Evolutionary conservation across 2,329 filamentous ascomycete species (phyloP).

Genomic region (Fusarium gaditjirri): DNA sequence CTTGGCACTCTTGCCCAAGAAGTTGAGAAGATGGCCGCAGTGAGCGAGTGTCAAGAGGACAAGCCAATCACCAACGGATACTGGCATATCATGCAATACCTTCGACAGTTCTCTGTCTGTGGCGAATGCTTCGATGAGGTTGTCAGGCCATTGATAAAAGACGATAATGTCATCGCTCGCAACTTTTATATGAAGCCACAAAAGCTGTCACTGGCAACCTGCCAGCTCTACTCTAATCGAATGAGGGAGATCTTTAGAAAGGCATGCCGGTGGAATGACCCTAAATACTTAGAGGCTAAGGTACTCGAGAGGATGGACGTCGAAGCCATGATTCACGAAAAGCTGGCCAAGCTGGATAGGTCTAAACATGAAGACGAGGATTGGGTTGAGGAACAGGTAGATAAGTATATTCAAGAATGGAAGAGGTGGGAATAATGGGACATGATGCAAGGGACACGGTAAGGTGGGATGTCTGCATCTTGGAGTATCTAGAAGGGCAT

Average conservation of each 20-base stretch:
- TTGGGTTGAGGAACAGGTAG: slow-evolving; percentile 57
- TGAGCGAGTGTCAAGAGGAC: slow-evolving; percentile 74
- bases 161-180: slow-evolving; percentile 65
- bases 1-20: slow-evolving; percentile 71
- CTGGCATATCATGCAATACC: slow-evolving; percentile 82
- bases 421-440: slow-evolving; percentile 63
- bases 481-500: slow-evolving; percentile 29
- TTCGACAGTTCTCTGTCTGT: slow-evolving; percentile 85
- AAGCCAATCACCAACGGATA: slow-evolving; percentile 67
- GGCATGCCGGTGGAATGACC: slow-evolving; percentile 74
- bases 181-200: slow-evolving; percentile 73
- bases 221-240: slow-evolving; percentile 82
- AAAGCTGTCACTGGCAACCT: slow-evolving; percentile 66
- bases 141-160: slow-evolving; percentile 73
- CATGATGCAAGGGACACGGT: background rate
- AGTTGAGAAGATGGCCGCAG: slow-evolving; percentile 66
- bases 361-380: slow-evolving; percentile 47
- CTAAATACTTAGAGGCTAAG: slow-evolving; percentile 68
- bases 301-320: slow-evolving; percentile 68
- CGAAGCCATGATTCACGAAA: slow-evolving; percentile 68
- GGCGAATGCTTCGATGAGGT: slow-evolving; percentile 86
- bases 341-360: slow-evolving; percentile 58
- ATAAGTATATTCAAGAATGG: slow-evolving; percentile 66
- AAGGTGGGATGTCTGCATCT: slow-evolving; percentile 29
- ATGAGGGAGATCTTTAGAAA: slow-evolving; percentile 80